These are phyloP conservation scores for Leptographium procerum DNA, from an alignment of 2,329 filamentous ascomycete genomes.

Conservation along the genomic window DNA sequence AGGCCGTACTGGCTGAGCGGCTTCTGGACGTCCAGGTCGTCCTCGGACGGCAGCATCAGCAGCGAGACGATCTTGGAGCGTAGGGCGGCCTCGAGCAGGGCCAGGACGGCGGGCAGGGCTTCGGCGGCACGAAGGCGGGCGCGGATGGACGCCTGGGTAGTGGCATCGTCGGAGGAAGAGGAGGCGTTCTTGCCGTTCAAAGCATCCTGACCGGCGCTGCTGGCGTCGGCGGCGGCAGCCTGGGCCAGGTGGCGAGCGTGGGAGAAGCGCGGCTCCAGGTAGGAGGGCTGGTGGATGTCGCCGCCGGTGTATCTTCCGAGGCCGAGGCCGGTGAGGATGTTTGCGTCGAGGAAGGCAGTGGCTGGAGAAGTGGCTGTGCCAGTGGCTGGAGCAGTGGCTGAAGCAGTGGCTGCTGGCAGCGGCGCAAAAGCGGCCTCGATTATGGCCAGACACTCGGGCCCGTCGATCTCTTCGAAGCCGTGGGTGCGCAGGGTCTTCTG, in stretches of 20 bases:
- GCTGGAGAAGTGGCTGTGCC: not conserved
- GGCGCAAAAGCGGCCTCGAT: conserved; percentile 12
- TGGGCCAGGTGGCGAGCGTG: conserved; percentile 8
- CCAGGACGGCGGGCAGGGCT: conserved; percentile 1
- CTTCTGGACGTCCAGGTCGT: conserved; percentile 9
- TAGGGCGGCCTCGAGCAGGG: conserved; percentile 4
- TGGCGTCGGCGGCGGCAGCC: not conserved
- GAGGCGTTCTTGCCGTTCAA: not conserved
- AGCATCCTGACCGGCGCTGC: not conserved
- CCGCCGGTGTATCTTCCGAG: conserved; percentile 11
- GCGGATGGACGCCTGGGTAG: conserved; percentile 5
- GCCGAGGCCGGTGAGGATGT: conserved; percentile 14
- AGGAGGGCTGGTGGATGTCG: conserved; percentile 8
- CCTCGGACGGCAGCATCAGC: conserved; percentile 8
- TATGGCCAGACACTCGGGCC: conserved; percentile 13
- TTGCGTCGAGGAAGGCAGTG: not conserved
- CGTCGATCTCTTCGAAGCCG: conserved; percentile 13
- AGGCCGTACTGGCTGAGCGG: conserved; percentile 11
- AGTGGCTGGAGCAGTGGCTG: not conserved
- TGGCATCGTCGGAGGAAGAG: too few relatives aligned
- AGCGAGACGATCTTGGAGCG: conserved; percentile 8
- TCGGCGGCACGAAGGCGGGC: conserved; percentile 5
- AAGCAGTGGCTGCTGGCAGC: not conserved
- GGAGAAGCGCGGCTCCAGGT: conserved; percentile 11
- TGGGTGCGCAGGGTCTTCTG: conserved; percentile 12